Conservation (phyloP, 768 basidiomycete species). For the Hortiboletus campestris region DNA sequence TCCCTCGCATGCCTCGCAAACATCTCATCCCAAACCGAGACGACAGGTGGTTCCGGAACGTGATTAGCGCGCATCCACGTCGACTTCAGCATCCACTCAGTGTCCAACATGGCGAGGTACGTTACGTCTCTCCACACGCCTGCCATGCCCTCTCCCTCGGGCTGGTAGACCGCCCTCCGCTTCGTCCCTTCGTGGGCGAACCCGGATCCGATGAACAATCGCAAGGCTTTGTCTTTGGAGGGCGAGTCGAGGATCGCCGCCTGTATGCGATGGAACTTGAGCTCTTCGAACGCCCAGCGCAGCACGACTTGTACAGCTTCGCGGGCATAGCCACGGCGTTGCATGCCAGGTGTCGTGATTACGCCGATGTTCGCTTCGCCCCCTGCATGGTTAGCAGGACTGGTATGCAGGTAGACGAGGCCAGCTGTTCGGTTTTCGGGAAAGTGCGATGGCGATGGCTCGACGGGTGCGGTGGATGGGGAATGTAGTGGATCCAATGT, state of each 20-base stretch:
- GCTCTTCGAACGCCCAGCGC: conserved; percentile 42
- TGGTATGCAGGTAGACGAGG: conserved; percentile 28
- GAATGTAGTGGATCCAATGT: not conserved
- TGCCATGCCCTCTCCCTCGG: conserved; percentile 35
- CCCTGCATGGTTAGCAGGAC: conserved; percentile 16
- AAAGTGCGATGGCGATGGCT: fast-evolving
- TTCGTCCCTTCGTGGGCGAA: conserved; percentile 65
- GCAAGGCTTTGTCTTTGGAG: conserved; percentile 41
- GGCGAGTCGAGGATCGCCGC: conserved; percentile 45
- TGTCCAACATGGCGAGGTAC: conserved; percentile 58
- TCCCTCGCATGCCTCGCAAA: conserved; percentile 56
- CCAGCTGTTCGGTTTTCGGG: conserved; percentile 4
- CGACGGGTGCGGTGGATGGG: not conserved
- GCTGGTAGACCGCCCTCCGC: conserved; percentile 51
- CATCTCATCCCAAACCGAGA: conserved; percentile 61
- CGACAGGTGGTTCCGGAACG: conserved; percentile 25
- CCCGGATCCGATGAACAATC: conserved; percentile 48
- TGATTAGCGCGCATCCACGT: conserved; percentile 15
- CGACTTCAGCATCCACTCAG: conserved; percentile 50
- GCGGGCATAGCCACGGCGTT: conserved; percentile 43
- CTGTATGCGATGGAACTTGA: conserved; percentile 35
- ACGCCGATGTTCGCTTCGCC: conserved; percentile 60
- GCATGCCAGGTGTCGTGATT: conserved; percentile 38
- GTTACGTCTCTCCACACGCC: conserved; percentile 58
- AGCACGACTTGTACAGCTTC: conserved; percentile 47